Percentiles rank a stretch among this genome's conserved stretches.
Conservation (phyloP, 2,329 filamentous ascomycete genomes). For the Monascus ruber region DNA sequence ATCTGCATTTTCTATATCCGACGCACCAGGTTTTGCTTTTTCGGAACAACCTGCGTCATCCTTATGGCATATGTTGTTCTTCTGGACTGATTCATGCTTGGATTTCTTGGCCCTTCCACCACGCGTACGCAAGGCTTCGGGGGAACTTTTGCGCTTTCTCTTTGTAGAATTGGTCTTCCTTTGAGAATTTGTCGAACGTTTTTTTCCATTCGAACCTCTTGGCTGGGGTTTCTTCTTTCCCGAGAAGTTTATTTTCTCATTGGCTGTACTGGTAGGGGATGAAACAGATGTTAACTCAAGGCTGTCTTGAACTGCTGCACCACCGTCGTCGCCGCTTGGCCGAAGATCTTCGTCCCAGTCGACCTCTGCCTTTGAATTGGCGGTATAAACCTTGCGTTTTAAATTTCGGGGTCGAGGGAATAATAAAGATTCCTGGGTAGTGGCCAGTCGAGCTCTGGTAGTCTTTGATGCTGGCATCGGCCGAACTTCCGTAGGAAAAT, state of each 20-base stretch:
- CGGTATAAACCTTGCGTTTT: constrained; percentile 9
- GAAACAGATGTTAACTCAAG: constrained; percentile 6
- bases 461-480: background rate
- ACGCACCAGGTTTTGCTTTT: no score
- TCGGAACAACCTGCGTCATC: no score
- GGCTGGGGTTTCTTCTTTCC: background rate
- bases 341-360: constrained; percentile 23
- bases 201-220: background rate
- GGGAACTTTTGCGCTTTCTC: background rate
- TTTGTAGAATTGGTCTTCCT: background rate
- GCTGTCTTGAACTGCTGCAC: background rate
- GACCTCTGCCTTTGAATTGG: constrained; percentile 8
- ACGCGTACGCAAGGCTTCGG: background rate
- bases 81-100: background rate
- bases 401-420: constrained; percentile 6
- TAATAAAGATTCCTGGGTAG: constrained; percentile 10
- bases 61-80: background rate
- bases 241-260: background rate
- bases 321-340: constrained; percentile 11
- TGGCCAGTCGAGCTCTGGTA: constrained; percentile 1
- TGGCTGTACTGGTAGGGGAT: constrained; percentile 5
- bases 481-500: background rate
- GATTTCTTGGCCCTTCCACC: background rate
- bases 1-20: no score
- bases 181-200: background rate